Base-by-base conservation (phyloP, 2,329 filamentous ascomycete species). In the Alternaria rosae region DNA sequence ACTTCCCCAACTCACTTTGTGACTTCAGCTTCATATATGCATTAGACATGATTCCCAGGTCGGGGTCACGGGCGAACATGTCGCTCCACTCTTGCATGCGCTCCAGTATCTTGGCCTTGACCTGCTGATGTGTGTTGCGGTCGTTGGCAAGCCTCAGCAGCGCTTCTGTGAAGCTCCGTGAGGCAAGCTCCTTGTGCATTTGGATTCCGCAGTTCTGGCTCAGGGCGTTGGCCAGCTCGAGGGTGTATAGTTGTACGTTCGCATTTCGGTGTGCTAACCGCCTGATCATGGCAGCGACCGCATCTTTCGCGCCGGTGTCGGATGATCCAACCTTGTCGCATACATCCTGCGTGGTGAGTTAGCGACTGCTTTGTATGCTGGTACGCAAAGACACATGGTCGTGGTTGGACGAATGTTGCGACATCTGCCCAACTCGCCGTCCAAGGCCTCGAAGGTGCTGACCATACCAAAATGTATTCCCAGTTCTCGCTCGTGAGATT, bases 41-140 rank as follows among this genome's bases (percentile, higher is more conserved):
- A 76, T 97, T 92, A 78, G 94, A 91, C 95, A 99, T 99, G 77
- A 99, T 97, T 17, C 95, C 95, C 63, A 99, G 87, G 77, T 97
- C 94, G 11, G 93, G 88, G 76, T 97, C 93, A 63, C 87, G 89
- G 72, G 88, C 87, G 78, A 98, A 98, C 92, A 97, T 97, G 74
- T 95, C 92, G 59, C 91, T 89, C 95, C 95, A 99, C 68, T 94
- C 92, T 78, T 92, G 90, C 93, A 98, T 98, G 70, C 94, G 89
- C 84, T 98, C 94, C 61, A 98, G 82, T 68, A 99, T 97, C 86
- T 97, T 98, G 67, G 92, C 89, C 82, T 98, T 98, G 77, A 99
- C 95, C 80, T 97, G 93, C 77, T 91, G 91, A 80, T 98, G 95
- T 54, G 94, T 97, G 79, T 97, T 99, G 58, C 94, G 88, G 80